Evolutionary conservation across 2,329 filamentous ascomycete species (phyloP).

Genomic region (Aspergillus tamarii): DNA sequence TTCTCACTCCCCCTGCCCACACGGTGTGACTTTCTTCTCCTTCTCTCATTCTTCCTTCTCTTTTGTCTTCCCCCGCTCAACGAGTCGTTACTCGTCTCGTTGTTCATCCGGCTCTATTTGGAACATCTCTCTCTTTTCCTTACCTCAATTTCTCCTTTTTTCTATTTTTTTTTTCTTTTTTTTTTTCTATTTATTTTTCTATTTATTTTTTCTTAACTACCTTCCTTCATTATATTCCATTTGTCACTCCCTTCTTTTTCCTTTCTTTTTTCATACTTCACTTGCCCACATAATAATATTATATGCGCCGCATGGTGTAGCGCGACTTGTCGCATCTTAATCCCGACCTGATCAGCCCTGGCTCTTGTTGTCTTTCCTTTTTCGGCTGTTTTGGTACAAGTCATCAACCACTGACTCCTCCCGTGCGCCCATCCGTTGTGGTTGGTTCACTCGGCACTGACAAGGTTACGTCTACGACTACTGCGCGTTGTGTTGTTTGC

Average conservation of each 20-base stretch:
- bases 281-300: neutral
- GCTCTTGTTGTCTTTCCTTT: slow-evolving; percentile 16
- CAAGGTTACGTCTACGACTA: slow-evolving; percentile 19
- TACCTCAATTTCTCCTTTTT: slow-evolving; percentile 21
- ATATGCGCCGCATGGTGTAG: neutral
- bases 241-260: slow-evolving; percentile 16
- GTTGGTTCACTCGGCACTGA: slow-evolving; percentile 22
- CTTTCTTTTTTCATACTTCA: slow-evolving; percentile 9
- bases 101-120: slow-evolving; percentile 50
- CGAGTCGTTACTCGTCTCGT: slow-evolving; percentile 38
- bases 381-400: slow-evolving; percentile 10
- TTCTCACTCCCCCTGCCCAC: neutral
- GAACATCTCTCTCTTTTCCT: slow-evolving; percentile 17
- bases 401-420: slow-evolving; percentile 16
- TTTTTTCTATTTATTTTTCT: slow-evolving; percentile 11
- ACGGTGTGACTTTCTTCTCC: slow-evolving; percentile 22
- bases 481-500: slow-evolving; percentile 25
- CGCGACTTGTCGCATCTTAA: slow-evolving; percentile 9
- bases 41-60: slow-evolving; percentile 26
- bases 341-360: neutral
- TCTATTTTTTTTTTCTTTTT: slow-evolving; percentile 12
- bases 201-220: slow-evolving; percentile 18
- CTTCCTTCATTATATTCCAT: slow-evolving; percentile 1
- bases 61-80: slow-evolving; percentile 39
- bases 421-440: slow-evolving; percentile 18